A percentile compares a stretch with the other conserved stretches of the same genome.
phyloP scores from a whole-genome alignment of 2,329 filamentous ascomycete species.

The Penicillium sp. region DNA sequence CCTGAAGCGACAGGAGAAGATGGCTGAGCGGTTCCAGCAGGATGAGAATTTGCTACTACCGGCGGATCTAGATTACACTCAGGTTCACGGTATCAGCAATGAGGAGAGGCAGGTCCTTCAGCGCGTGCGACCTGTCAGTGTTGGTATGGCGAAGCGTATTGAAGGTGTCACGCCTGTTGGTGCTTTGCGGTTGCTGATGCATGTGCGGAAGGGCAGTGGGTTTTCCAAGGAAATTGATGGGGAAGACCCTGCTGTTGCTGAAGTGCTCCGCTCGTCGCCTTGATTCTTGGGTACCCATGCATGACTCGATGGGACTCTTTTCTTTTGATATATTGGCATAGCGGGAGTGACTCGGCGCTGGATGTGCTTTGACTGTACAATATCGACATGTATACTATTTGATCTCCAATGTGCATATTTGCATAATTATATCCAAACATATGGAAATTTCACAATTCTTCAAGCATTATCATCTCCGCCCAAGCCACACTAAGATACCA shows the following conservation, averaged over 20 bases:
- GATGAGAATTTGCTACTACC: constrained; percentile 78
- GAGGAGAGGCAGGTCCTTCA: constrained; percentile 74
- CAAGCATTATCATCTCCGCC: neutral
- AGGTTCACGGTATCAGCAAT: constrained; percentile 70
- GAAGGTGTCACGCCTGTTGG: constrained; percentile 65
- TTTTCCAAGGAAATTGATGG: constrained; percentile 14
- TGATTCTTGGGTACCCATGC: neutral
- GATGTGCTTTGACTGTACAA: constrained; percentile 8
- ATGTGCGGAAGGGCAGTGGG: constrained; percentile 36
- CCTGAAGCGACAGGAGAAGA: constrained; percentile 67
- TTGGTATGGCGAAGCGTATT: constrained; percentile 83
- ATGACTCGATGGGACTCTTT: constrained; percentile 1
- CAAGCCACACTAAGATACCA: neutral
- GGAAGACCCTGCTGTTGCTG: constrained; percentile 14
- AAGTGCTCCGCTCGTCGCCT: constrained; percentile 18
- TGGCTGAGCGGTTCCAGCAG: constrained; percentile 66
- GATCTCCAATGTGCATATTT: neutral
- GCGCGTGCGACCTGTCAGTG: constrained; percentile 71
- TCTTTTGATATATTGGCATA: constrained; percentile 17
- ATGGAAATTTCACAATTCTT: neutral
- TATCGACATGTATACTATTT: constrained; percentile 11
- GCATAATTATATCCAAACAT: neutral
- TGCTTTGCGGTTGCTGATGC: constrained; percentile 45
- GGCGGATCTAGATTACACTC: constrained; percentile 70
- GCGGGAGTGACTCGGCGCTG: constrained; percentile 20